Evolutionary conservation across 805 yeast species (phyloP).

Genomic region (Ogataea henricii): DNA sequence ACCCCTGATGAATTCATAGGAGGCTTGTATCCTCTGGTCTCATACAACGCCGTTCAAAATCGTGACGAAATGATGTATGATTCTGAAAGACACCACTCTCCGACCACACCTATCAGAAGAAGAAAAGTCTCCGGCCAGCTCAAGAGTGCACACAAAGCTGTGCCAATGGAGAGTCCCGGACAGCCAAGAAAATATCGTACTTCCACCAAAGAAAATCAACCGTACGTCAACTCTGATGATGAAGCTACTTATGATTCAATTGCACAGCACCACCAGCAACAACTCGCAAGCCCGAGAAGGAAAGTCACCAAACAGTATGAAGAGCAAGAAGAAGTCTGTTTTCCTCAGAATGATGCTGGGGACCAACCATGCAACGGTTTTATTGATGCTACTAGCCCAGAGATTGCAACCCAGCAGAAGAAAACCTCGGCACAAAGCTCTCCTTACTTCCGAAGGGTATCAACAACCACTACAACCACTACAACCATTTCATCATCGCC

Average conservation of each 20-base stretch:
- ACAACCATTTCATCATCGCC: constrained; percentile 39
- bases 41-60: constrained; percentile 60
- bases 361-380: constrained; percentile 17
- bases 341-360: constrained; percentile 11
- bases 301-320: constrained; percentile 16
- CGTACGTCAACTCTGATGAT: constrained; percentile 38
- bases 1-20: constrained; percentile 67
- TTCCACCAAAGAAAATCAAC: constrained; percentile 33
- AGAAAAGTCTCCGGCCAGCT: constrained; percentile 69
- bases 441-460: constrained; percentile 45
- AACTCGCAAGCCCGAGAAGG: constrained; percentile 28
- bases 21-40: constrained; percentile 62
- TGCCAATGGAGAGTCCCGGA: constrained; percentile 93
- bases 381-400: constrained; percentile 15
- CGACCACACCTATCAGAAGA: constrained; percentile 75
- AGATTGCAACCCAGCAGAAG: constrained; percentile 25
- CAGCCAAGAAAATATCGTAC: constrained; percentile 81
- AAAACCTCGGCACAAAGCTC: constrained; percentile 33
- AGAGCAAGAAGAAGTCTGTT: constrained; percentile 37
- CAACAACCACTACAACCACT: constrained; percentile 52
- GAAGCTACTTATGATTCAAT: constrained; percentile 33
- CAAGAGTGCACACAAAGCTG: constrained; percentile 67
- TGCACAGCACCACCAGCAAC: constrained; percentile 23
- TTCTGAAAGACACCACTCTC: constrained; percentile 38
- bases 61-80: constrained; percentile 40